These are phyloP conservation scores for Tylopilus sp. DNA, from an alignment of 768 basidiomycete species.

Conservation along the genomic window DNA sequence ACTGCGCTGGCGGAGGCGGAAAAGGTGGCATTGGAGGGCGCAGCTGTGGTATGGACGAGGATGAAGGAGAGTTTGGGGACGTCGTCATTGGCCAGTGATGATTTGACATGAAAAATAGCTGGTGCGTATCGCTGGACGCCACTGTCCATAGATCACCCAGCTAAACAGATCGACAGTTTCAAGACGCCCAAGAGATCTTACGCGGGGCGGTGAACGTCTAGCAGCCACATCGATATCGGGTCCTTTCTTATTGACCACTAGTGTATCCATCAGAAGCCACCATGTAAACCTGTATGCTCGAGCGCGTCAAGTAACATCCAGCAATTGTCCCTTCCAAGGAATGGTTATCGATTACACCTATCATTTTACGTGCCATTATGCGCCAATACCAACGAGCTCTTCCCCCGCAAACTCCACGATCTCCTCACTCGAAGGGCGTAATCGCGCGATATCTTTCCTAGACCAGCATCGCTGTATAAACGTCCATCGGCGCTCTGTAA, in stretches of 20 bases:
- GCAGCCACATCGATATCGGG: too few species aligned
- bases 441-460: constrained; percentile 21
- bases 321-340: not conserved
- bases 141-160: not conserved
- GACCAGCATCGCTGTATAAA: constrained; percentile 17
- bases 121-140: not conserved
- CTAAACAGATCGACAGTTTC: not conserved
- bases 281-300: not conserved
- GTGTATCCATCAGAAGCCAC: not conserved
- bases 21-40: constrained; percentile 47
- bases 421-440: constrained; percentile 29
- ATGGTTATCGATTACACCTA: not conserved
- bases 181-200: too few species aligned
- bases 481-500: constrained; percentile 9
- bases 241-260: too few species aligned
- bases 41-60: constrained; percentile 42
- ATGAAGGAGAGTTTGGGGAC: constrained; percentile 43
- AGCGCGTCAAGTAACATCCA: not conserved
- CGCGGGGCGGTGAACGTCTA: not conserved
- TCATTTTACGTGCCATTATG: not conserved
- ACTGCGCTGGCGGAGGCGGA: constrained; percentile 42
- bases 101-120: constrained; percentile 30
- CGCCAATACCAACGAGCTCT: not conserved
- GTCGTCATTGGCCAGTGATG: constrained; percentile 20
- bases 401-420: constrained; percentile 14